phyloP scores from a whole-genome alignment of 2,329 filamentous ascomycete species.

The Neopestalotiopsis clavispora region DNA sequence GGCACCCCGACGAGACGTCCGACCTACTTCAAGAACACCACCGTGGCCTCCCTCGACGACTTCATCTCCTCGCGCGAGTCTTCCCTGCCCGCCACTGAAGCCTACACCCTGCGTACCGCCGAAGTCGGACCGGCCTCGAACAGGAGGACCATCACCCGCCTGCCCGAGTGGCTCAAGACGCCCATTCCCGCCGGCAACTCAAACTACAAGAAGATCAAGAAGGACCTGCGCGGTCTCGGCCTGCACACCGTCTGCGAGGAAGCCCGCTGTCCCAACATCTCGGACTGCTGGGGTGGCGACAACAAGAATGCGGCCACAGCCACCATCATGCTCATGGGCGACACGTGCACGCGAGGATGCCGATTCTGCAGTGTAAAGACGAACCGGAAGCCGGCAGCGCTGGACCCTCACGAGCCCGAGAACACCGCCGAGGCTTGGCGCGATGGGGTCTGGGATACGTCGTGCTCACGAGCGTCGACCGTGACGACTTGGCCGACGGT shows the following conservation, averaged over 20 bases:
- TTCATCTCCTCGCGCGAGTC: constrained; percentile 54
- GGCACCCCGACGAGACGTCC: constrained; percentile 37
- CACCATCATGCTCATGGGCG: constrained; percentile 99
- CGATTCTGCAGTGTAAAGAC: constrained; percentile 98
- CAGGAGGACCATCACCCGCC: constrained; percentile 70
- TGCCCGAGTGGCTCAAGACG: constrained; percentile 96
- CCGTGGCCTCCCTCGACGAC: constrained; percentile 61
- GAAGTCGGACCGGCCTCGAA: constrained; percentile 67
- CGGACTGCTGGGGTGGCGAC: constrained; percentile 94
- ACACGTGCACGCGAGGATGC: constrained; percentile 95
- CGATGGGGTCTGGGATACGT: constrained; percentile 97
- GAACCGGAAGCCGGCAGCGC: constrained; percentile 71
- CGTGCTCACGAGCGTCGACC: constrained; percentile 90
- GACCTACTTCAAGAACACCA: constrained; percentile 65
- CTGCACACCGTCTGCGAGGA: constrained; percentile 98
- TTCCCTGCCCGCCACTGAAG: constrained; percentile 55
- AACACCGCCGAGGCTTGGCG: constrained; percentile 92
- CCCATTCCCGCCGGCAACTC: constrained; percentile 80
- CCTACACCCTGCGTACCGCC: constrained; percentile 65
- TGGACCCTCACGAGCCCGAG: constrained; percentile 96
- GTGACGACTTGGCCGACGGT: constrained; percentile 89
- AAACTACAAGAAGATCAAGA: constrained; percentile 95
- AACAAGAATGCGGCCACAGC: constrained; percentile 90
- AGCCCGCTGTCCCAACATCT: constrained; percentile 95
- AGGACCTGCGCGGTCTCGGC: constrained; percentile 85